These are phyloP conservation scores for Beauveria brongniartii DNA, from an alignment of 2,329 filamentous ascomycete species.

Conservation along the genomic window DNA sequence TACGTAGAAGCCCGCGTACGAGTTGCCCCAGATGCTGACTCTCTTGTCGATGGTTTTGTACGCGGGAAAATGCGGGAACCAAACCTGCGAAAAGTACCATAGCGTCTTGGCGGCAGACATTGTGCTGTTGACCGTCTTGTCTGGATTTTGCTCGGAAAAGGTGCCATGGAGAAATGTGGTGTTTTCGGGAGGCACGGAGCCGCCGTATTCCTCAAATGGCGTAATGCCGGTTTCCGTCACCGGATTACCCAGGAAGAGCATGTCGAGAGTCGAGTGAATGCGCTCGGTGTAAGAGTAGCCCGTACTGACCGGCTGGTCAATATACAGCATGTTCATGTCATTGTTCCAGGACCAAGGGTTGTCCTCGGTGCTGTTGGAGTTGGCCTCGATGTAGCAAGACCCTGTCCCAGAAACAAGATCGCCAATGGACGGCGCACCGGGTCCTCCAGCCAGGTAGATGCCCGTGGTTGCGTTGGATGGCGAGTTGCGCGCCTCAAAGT, in stretches of 20 bases:
- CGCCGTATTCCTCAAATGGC: constrained; percentile 25
- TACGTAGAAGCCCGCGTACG: constrained; percentile 63
- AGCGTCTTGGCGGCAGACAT: constrained; percentile 46
- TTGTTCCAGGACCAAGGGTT: constrained; percentile 55
- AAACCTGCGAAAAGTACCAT: constrained; percentile 58
- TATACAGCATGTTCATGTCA: constrained; percentile 39
- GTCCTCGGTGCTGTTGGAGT: constrained; percentile 42
- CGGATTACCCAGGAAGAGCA: constrained; percentile 29
- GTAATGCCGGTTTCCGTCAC: constrained; percentile 40
- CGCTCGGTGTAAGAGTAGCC: constrained; percentile 55
- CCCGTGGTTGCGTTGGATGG: constrained; percentile 18
- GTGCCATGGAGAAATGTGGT: constrained; percentile 28
- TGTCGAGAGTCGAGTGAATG: constrained; percentile 50
- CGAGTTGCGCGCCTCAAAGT: constrained; percentile 29
- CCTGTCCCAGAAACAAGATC: not conserved
- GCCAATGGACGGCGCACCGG: constrained; percentile 43
- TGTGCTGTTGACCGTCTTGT: constrained; percentile 39
- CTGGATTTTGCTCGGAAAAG: constrained; percentile 22
- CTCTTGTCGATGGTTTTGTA: constrained; percentile 46
- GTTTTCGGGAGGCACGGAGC: constrained; percentile 28
- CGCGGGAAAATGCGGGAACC: constrained; percentile 48
- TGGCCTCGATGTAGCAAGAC: constrained; percentile 35
- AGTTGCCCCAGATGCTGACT: constrained; percentile 60
- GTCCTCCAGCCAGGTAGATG: constrained; percentile 59
- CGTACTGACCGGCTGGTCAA: constrained; percentile 55